Evolutionary conservation across 2,329 filamentous ascomycete genomes (phyloP).

Genomic region (Cucurbitaria berberidis): DNA sequence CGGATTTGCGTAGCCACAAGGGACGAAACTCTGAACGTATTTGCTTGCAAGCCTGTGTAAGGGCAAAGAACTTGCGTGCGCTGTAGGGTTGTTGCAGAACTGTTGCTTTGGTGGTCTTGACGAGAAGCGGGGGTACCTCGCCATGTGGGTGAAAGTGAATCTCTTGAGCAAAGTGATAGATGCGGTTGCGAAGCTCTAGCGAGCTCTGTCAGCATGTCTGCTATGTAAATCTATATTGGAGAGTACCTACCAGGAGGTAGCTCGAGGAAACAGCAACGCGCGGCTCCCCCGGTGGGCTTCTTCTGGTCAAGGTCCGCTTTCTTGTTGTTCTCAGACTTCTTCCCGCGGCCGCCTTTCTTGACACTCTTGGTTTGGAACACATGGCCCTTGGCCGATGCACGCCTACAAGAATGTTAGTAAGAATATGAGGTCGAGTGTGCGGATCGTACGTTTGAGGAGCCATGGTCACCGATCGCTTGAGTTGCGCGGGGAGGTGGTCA

Average conservation of each 20-base stretch:
- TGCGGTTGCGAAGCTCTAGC: slow-evolving; percentile 20
- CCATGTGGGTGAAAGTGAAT: not conserved
- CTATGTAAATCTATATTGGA: not conserved
- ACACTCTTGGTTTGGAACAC: not conserved
- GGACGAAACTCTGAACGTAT: slow-evolving; percentile 13
- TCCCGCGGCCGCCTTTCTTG: not conserved
- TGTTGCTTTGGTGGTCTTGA: not conserved
- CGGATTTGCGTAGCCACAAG: slow-evolving; percentile 7
- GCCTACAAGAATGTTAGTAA: not conserved
- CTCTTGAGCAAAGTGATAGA: slow-evolving; percentile 18
- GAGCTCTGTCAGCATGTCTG: not conserved
- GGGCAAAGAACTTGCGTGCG: slow-evolving; percentile 1
- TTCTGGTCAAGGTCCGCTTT: not conserved
- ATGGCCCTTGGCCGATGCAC: not conserved
- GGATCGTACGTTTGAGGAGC: not conserved
- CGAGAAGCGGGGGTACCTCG: not conserved
- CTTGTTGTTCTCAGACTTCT: not conserved
- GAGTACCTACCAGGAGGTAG: not conserved
- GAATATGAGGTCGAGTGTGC: not conserved
- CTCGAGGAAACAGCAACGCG: not conserved
- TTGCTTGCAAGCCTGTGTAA: slow-evolving; percentile 9
- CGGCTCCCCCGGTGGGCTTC: not conserved
- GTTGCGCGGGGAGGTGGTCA: not conserved
- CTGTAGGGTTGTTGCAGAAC: not conserved
- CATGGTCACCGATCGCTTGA: not conserved